A percentile compares a stretch with the other conserved stretches of the same genome.
Evolutionary conservation across 1,284 basidiomycete species (phyloP).

Genomic region (Jaminaea rosea): DNA sequence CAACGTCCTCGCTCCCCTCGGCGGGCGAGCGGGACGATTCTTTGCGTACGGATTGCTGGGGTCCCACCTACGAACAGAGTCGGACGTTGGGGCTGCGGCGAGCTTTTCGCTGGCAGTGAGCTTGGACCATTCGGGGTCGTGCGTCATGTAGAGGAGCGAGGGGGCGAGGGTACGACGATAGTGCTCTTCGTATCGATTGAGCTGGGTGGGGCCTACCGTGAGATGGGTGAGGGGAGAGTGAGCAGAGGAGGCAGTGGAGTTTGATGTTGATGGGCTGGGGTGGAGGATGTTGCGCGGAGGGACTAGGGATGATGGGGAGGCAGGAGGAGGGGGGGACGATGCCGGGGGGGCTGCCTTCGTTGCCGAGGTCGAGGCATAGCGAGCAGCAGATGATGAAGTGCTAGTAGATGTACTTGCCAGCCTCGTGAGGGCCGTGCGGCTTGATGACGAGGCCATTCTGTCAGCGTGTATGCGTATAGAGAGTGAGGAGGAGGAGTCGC

Average conservation of each 20-base stretch:
- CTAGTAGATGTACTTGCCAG: no score
- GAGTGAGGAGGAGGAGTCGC: no score
- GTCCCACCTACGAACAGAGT: slow-evolving; percentile 61
- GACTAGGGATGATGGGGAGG: not conserved
- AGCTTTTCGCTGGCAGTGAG: slow-evolving; percentile 1
- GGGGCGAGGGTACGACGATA: slow-evolving; percentile 74
- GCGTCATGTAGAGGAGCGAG: slow-evolving; percentile 90
- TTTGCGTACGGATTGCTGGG: slow-evolving; percentile 68
- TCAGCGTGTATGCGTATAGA: no score
- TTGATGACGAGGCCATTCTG: no score
- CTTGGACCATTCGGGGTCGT: slow-evolving; percentile 50
- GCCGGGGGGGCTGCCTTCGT: no score
- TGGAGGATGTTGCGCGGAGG: not conserved
- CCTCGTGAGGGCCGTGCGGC: no score
- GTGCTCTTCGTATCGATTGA: slow-evolving; percentile 70
- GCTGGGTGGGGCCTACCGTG: slow-evolving; percentile 56
- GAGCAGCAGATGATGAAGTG: no score
- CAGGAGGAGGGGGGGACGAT: no score
- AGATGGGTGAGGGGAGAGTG: slow-evolving; percentile 10
- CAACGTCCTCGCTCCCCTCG: slow-evolving; percentile 56
- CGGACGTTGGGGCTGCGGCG: not conserved
- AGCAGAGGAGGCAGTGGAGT: no score
- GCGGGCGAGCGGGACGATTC: slow-evolving; percentile 60
- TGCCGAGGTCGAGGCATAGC: no score
- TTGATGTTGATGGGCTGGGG: no score